Conservation (phyloP, 2,329 filamentous ascomycete species). For the Onygenales sp. region DNA sequence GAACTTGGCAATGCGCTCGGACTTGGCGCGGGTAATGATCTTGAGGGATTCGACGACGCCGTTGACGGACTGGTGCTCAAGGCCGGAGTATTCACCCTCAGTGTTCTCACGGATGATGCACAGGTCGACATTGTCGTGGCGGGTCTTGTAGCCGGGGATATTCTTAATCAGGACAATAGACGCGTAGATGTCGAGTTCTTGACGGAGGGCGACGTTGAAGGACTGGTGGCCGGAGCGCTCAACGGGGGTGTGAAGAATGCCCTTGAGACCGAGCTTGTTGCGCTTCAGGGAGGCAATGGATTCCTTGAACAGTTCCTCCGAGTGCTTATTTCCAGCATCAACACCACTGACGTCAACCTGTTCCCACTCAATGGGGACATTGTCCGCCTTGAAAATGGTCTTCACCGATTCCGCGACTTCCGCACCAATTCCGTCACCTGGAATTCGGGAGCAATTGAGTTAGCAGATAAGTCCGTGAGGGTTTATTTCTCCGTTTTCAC, state of each 20-base stretch:
- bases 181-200: slow-evolving; percentile 99
- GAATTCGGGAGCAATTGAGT: background rate
- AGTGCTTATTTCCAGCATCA: slow-evolving; percentile 73
- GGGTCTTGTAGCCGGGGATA: slow-evolving; percentile 95
- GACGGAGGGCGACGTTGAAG: slow-evolving; percentile 98
- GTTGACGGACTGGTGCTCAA: slow-evolving; percentile 94
- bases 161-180: slow-evolving; percentile 98
- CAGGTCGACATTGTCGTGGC: slow-evolving; percentile 93
- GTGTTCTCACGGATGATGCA: slow-evolving; percentile 99
- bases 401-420: slow-evolving; percentile 98
- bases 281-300: slow-evolving; percentile 90
- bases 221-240: slow-evolving; percentile 95
- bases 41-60: slow-evolving; percentile 99
- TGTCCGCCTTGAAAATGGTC: slow-evolving; percentile 99
- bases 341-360: slow-evolving; percentile 93
- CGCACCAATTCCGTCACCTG: slow-evolving; percentile 88
- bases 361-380: slow-evolving; percentile 97
- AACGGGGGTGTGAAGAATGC: slow-evolving; percentile 95
- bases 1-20: slow-evolving; percentile 98
- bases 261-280: slow-evolving; percentile 98
- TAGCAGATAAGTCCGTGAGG: background rate
- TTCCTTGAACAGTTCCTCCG: slow-evolving; percentile 91
- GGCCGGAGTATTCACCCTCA: slow-evolving; percentile 97
- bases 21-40: slow-evolving; percentile 99
- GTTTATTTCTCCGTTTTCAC: background rate